Base-by-base conservation (phyloP, 129 eudicot genomes). In the Cynara cardunculus region DNA sequence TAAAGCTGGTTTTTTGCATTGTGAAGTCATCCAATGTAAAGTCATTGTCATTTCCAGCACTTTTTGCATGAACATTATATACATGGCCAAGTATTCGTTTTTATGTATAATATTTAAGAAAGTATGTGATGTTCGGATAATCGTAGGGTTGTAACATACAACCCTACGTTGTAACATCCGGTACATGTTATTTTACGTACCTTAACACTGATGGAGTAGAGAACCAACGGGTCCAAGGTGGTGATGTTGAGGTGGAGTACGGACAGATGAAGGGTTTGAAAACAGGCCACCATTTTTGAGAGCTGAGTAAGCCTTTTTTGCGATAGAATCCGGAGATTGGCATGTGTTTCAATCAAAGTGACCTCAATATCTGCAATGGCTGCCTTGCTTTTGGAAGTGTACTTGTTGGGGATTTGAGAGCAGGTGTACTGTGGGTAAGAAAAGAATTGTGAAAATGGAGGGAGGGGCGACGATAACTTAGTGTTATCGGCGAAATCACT, bases 221-320 rank as follows among this genome's bases (percentile, higher is more conserved):
- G 90, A 71, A 91, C 98, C 81, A 92, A 85, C 9, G 97, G 90
- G 44, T 91, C 98, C 85, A 96, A 86, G 22, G 95, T 84, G 87
- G 98, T 92, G 74, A 96, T 83, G 83, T 87, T 96, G 89, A 96
- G 98, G 77, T 96, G 99, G n/a, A 96, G 94, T 68, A 96, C 84
- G 27, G 92, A 76, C 69, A 96, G 86, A 59, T 78, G 86, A 41
- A 93, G 84, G 1, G 89, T 72, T 21, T 96, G 99, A 77, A 96
- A 89, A 24, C 92, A 88, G 9, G 95, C 88, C 64, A 96, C 97
- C 85, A 96, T 72, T 80, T 86, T 92, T 0, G 99, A 90, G 31
- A 92, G 91, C 71, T 91, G 99, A 67, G 92, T 73, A 7, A 92
- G 81, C 53, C 89, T 64, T 69, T 89, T 85, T 39, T 76, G 86